A percentile compares a stretch with the other conserved stretches of the same genome.
Evolutionary conservation across 495 filamentous ascomycete genomes (phyloP).

Genomic region (Letharia lupina): DNA sequence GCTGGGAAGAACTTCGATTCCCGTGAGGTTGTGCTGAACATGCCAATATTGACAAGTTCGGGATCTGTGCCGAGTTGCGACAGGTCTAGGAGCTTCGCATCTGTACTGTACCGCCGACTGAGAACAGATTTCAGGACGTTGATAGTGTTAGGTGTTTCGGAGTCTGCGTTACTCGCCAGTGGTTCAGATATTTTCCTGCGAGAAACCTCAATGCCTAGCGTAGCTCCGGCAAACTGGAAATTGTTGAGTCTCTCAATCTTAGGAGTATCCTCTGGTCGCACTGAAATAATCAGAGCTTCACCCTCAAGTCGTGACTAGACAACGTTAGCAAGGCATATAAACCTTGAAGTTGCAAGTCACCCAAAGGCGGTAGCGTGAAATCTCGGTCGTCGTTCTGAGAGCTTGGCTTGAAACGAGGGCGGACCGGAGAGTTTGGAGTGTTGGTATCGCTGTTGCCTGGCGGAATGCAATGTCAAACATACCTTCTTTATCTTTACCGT

Average conservation of each 20-base stretch:
- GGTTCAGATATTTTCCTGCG: constrained; percentile 32
- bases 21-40: constrained; percentile 62
- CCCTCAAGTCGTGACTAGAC: constrained; percentile 62
- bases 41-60: constrained; percentile 58
- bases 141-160: constrained; percentile 33
- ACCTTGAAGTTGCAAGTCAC: constrained; percentile 45
- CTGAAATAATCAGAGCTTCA: constrained; percentile 58
- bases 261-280: constrained; percentile 53
- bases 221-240: constrained; percentile 55
- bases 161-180: constrained; percentile 30
- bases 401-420: constrained; percentile 51
- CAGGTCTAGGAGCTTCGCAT: constrained; percentile 68
- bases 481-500: constrained; percentile 74
- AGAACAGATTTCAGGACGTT: constrained; percentile 49
- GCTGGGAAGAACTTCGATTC: constrained; percentile 84
- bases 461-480: constrained; percentile 52
- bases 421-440: constrained; percentile 38
- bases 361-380: constrained; percentile 34
- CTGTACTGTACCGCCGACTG: constrained; percentile 59
- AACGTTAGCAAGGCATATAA: constrained; percentile 63
- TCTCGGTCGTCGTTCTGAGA: constrained; percentile 50
- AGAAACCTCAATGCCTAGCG: constrained; percentile 43
- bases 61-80: constrained; percentile 63
- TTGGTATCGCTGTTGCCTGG: constrained; percentile 30
- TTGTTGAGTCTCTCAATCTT: constrained; percentile 55